Conservation (phyloP, 805 yeast species). For the Lipomyces sp. region DNA sequence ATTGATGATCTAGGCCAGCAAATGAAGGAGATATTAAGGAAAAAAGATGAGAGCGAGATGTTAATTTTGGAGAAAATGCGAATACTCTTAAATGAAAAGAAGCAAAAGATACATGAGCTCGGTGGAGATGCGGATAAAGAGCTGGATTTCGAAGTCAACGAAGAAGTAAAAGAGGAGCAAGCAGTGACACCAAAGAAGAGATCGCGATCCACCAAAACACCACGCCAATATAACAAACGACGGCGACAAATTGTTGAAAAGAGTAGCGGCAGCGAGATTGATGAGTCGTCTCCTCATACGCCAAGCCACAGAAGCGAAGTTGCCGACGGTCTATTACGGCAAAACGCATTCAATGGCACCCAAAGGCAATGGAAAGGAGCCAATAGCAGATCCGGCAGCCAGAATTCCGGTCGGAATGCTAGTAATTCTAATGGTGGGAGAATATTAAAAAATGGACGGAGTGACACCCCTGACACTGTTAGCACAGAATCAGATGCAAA, state of each 20-base stretch:
- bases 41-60: slow-evolving; percentile 14
- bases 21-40: slow-evolving; percentile 16
- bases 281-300: slow-evolving; percentile 1
- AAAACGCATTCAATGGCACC: not conserved
- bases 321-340: not conserved
- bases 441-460: not conserved
- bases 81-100: slow-evolving; percentile 23
- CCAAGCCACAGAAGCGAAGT: slow-evolving; percentile 9
- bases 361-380: not conserved
- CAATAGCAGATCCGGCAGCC: not conserved
- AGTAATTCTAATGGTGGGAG: not conserved
- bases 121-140: slow-evolving; percentile 5
- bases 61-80: slow-evolving; percentile 16
- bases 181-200: not conserved
- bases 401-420: not conserved
- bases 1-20: slow-evolving; percentile 8
- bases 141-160: not conserved
- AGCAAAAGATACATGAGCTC: slow-evolving; percentile 20
- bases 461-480: not conserved
- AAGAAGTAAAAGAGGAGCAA: slow-evolving; percentile 7
- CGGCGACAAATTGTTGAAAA: not conserved
- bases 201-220: not conserved
- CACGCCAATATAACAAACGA: not conserved
- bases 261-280: slow-evolving; percentile 4
- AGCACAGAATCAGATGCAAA: not conserved